phyloP scores from a whole-genome alignment of 208 protist genomes.

The Strigomonas culicis region DNA sequence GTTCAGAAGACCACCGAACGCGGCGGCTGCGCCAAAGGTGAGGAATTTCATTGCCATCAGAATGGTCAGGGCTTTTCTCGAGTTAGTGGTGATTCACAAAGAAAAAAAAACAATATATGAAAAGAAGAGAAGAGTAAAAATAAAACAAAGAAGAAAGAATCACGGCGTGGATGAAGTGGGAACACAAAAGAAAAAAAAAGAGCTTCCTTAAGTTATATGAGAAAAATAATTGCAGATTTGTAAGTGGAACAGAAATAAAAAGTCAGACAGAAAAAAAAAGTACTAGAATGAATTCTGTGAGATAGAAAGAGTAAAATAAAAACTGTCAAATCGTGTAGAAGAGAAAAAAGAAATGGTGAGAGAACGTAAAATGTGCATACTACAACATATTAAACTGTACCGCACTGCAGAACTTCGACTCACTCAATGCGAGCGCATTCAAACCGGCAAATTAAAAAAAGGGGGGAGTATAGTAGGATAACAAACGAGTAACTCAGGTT shows the following conservation, averaged over 20 bases:
- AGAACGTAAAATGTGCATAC: too few species aligned
- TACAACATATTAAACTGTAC: too few species aligned
- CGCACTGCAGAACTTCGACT: too few species aligned
- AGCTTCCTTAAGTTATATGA: not conserved
- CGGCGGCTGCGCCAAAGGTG: constrained; percentile 48
- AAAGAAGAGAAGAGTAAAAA: not conserved
- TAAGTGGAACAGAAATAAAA: constrained; percentile 5
- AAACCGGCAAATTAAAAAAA: too few species aligned
- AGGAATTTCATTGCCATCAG: too few species aligned
- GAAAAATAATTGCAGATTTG: constrained; percentile 3
- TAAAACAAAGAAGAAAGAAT: not conserved
- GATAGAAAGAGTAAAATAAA: constrained; percentile 10
- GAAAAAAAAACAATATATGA: constrained; percentile 6
- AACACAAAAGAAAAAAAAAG: constrained; percentile 5
- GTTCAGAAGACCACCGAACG: constrained; percentile 62
- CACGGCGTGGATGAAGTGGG: not conserved
- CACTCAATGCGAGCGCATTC: too few species aligned
- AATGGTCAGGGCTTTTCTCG: too few species aligned
- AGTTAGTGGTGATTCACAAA: not conserved
- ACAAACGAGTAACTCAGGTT: too few species aligned
- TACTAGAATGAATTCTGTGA: constrained; percentile 5
- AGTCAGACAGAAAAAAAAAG: constrained; percentile 2
- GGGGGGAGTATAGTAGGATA: too few species aligned
- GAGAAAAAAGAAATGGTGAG: too few species aligned
- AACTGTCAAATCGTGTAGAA: not conserved